A percentile compares a stretch with the other conserved stretches of the same genome.
Conservation (phyloP, 257 asterid species). For the Gynochthodes officinalis region DNA sequence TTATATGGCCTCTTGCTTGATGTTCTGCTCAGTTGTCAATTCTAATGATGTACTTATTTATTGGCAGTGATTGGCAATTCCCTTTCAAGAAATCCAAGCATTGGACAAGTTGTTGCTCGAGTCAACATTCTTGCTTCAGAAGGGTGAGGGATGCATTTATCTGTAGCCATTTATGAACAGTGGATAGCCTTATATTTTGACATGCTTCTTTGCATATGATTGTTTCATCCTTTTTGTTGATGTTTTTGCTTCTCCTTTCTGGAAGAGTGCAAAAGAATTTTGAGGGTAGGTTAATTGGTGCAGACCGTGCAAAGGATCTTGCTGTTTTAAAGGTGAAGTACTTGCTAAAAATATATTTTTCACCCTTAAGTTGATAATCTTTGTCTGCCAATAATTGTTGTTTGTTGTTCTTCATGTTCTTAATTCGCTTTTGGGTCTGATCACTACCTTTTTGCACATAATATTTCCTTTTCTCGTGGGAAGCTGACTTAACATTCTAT, state of each 20-base stretch:
- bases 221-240: constrained; percentile 2
- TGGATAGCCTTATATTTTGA: background rate
- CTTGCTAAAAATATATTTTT: background rate
- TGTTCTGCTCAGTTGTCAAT: background rate
- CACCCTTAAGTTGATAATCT: constrained; percentile 1
- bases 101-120: constrained; percentile 90
- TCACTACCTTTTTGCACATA: background rate
- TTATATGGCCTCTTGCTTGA: background rate
- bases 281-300: constrained; percentile 86
- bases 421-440: background rate
- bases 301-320: constrained; percentile 98
- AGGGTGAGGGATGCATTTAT: constrained; percentile 53
- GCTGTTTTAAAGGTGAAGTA: constrained; percentile 80
- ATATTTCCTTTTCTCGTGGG: background rate
- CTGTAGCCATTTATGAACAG: background rate
- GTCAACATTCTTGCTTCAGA: constrained; percentile 86
- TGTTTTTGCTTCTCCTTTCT: constrained; percentile 9
- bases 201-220: background rate
- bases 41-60: constrained; percentile 2
- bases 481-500: background rate
- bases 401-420: background rate
- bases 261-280: constrained; percentile 88
- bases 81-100: constrained; percentile 78
- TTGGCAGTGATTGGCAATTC: constrained; percentile 87
- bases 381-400: background rate